Base-by-base conservation (phyloP, 768 basidiomycete genomes). In the Suillus fuscotomentosus region DNA sequence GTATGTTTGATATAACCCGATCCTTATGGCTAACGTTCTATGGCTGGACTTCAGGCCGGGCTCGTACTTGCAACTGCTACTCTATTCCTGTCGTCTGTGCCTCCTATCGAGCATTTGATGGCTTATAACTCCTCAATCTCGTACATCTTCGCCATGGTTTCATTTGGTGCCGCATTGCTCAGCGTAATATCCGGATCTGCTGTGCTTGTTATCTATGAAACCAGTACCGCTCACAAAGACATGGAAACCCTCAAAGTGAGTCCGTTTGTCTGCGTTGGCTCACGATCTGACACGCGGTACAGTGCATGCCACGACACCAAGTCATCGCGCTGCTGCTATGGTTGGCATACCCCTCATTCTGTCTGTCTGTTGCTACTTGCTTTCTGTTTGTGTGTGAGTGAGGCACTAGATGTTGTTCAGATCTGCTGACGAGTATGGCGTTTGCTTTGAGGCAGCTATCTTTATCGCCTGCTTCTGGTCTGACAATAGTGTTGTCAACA, bases 121-220 rank as follows among this genome's bases (percentile, higher is more conserved):
- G 22, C 38, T 22, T 56, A 56, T 56, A 9, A 15, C 38, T 24
- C n/a, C 24, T 22, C 55, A 56, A 22, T 22, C 8, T 56, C 55
- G 4, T 56, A 56, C 14, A 39, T 56, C n/a, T 15, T 56, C 22
- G 55, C 36, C 14, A 15, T 57, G 22, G 2, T 39, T 39, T 22
- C 55, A 39, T 57, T 57, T 39, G 38, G 55, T 15, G 38, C 38
- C n/a, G 55, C 55, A 36, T 24, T 56, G 22, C 55, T 56, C 31
- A 56, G 55, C 22, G 55, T 56, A 14, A 56, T 39, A 56, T 39
- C 55, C 22, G 55, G 55, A 56, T 22, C 55, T 17, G 55, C 55
- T 3, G 55, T 56, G 22, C 38, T 56, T 15, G 13, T 56, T 14
- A 56, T 56, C 22, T 56, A 56, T 39, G 38, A 56, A 39, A 39